phyloP scores from a whole-genome alignment of 1,284 basidiomycete genomes.

The Pseudozyma tsukubaensis region DNA sequence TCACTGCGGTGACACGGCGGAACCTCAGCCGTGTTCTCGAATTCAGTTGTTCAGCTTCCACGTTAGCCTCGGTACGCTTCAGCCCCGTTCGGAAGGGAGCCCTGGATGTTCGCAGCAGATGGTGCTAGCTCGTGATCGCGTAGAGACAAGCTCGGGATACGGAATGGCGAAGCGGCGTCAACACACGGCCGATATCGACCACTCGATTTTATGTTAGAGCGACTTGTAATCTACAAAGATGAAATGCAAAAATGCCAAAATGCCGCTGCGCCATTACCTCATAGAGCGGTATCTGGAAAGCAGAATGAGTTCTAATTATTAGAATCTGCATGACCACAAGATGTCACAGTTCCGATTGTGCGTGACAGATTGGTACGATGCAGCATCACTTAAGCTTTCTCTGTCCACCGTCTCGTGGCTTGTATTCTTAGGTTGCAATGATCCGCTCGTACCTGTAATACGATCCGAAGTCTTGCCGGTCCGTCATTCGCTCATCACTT shows the following conservation, averaged over 20 bases:
- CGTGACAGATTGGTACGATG: background rate
- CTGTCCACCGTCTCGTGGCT: background rate
- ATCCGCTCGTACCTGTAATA: background rate
- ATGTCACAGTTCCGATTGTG: background rate
- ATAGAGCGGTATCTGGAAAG: slow-evolving; percentile 2
- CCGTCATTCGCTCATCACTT: too few relatives aligned
- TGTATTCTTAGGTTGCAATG: background rate
- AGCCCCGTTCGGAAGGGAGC: background rate
- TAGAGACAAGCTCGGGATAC: background rate
- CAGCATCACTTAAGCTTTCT: slow-evolving; percentile 20
- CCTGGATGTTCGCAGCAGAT: background rate
- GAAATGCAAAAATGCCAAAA: background rate
- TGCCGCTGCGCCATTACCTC: slow-evolving; percentile 28
- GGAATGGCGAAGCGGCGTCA: background rate
- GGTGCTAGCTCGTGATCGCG: slow-evolving; percentile 9
- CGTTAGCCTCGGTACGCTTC: too few relatives aligned
- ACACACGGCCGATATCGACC: background rate
- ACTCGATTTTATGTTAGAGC: background rate
- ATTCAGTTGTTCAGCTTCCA: too few relatives aligned
- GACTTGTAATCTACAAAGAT: background rate
- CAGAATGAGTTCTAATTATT: slow-evolving; percentile 1
- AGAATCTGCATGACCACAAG: background rate
- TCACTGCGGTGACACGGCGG: background rate
- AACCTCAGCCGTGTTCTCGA: too few relatives aligned
- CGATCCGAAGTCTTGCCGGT: too few relatives aligned